Percentiles rank a stretch among this genome's conserved stretches.
Evolutionary conservation across 208 protist species (phyloP).

Genomic region (Vickermania spadyakhi): DNA sequence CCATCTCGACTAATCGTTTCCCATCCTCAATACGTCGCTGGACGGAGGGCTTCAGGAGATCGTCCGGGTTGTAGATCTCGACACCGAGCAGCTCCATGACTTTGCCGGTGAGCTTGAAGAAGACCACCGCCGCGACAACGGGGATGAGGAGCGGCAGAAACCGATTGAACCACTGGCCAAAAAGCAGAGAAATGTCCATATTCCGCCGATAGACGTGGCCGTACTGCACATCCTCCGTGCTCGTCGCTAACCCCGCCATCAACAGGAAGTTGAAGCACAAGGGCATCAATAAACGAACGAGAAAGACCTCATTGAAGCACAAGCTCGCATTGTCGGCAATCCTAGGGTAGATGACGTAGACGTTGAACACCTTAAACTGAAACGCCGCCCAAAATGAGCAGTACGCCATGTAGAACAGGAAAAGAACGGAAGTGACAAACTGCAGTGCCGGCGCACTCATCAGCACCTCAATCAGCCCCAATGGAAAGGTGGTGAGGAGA

Average conservation of each 20-base stretch:
- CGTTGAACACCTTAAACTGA: constrained; percentile 86
- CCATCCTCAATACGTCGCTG: constrained; percentile 78
- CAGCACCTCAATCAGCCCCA: constrained; percentile 69
- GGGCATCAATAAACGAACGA: constrained; percentile 86
- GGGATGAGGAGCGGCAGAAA: constrained; percentile 83
- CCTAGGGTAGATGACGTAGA: constrained; percentile 81
- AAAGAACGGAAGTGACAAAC: constrained; percentile 67
- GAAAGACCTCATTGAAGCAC: constrained; percentile 85
- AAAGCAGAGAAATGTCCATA: constrained; percentile 77
- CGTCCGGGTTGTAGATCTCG: constrained; percentile 74
- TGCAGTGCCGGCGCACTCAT: constrained; percentile 51
- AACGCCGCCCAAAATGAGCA: constrained; percentile 87
- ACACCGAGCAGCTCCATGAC: constrained; percentile 55
- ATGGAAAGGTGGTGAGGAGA: constrained; percentile 22
- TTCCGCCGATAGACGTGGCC: constrained; percentile 81
- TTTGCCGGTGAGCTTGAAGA: constrained; percentile 59
- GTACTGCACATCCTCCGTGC: constrained; percentile 69
- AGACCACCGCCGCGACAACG: constrained; percentile 58
- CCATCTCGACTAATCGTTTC: constrained; percentile 55
- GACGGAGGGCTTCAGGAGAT: constrained; percentile 50
- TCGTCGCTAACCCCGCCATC: constrained; percentile 54
- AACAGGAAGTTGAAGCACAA: constrained; percentile 88
- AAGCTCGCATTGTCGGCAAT: constrained; percentile 83
- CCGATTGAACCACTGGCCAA: constrained; percentile 71
- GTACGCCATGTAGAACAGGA: constrained; percentile 89